Conservation (phyloP, 306 rosid genomes). For the Crataegus laevigata region DNA sequence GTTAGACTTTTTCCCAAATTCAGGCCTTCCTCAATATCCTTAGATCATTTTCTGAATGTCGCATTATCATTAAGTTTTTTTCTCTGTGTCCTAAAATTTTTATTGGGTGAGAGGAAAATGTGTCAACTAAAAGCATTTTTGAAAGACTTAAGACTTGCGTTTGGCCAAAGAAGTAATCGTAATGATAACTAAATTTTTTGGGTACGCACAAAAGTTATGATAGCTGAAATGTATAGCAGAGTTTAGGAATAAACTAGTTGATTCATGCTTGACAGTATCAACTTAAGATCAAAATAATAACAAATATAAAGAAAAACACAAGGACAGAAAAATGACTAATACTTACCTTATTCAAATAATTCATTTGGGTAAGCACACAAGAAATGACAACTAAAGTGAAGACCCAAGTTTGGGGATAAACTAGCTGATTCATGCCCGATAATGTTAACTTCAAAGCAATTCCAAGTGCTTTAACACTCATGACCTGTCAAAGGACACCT, state of each 20-base stretch:
- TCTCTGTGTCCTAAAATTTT: background rate
- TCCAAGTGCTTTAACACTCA: slow-evolving; percentile 99
- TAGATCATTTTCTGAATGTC: background rate
- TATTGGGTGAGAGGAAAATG: background rate
- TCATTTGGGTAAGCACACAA: slow-evolving; percentile 98
- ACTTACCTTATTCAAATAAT: slow-evolving; percentile 89
- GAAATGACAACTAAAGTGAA: slow-evolving; percentile 68
- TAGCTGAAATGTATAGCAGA: background rate
- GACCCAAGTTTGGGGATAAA: slow-evolving; percentile 92
- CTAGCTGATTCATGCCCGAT: slow-evolving; percentile 87
- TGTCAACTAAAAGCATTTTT: background rate
- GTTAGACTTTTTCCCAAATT: background rate
- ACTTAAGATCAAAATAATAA: background rate
- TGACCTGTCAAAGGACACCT: slow-evolving; percentile 61
- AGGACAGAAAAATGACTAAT: background rate
- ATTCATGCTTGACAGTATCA: background rate
- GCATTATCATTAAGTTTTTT: background rate
- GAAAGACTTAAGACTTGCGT: background rate
- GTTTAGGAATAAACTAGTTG: background rate
- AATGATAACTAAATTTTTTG: background rate
- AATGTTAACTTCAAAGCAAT: slow-evolving; percentile 93
- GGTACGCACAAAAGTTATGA: too few relatives aligned
- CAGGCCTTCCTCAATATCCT: background rate
- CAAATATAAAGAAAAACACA: background rate
- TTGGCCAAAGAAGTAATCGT: background rate